Conservation (phyloP, 352 stramenopile species). For the Thalassiosira hispida region DNA sequence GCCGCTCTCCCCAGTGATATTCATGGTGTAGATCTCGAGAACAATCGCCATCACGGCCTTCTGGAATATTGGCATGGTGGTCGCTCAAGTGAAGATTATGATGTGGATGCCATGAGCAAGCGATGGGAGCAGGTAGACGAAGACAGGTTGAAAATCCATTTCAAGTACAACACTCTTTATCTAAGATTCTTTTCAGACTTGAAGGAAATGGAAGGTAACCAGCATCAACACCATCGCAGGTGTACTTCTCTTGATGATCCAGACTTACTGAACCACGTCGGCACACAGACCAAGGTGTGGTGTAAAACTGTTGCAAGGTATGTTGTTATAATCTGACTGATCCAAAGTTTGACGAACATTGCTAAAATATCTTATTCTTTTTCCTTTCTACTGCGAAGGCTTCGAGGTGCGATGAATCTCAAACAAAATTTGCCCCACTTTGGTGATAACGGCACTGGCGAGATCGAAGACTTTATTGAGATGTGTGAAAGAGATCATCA, state of each 20-base stretch:
- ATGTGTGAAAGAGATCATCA: constrained; percentile 30
- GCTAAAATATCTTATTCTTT: neutral
- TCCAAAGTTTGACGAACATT: constrained; percentile 3
- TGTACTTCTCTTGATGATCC: constrained; percentile 7
- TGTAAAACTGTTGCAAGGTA: constrained; percentile 59
- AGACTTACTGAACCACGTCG: constrained; percentile 46
- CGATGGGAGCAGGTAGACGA: constrained; percentile 73
- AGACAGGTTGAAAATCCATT: constrained; percentile 73
- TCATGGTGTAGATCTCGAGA: constrained; percentile 34
- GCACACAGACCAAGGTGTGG: constrained; percentile 56
- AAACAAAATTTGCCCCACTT: constrained; percentile 78
- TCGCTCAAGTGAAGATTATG: constrained; percentile 20
- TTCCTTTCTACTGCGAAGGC: constrained; percentile 14
- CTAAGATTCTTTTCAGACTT: constrained; percentile 57
- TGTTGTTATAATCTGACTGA: constrained; percentile 5
- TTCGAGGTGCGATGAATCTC: constrained; percentile 63
- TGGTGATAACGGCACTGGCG: constrained; percentile 59
- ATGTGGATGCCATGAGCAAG: constrained; percentile 34
- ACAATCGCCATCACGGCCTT: constrained; percentile 15
- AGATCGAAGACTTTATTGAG: constrained; percentile 61
- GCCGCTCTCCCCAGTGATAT: constrained; percentile 33
- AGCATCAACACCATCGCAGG: constrained; percentile 18
- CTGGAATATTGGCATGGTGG: constrained; percentile 54
- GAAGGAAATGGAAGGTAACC: constrained; percentile 55
- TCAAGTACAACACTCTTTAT: constrained; percentile 49